These are phyloP conservation scores for Eleusine indica DNA, from an alignment of 176 grass and related monocot genomes.

Conservation along the genomic window DNA sequence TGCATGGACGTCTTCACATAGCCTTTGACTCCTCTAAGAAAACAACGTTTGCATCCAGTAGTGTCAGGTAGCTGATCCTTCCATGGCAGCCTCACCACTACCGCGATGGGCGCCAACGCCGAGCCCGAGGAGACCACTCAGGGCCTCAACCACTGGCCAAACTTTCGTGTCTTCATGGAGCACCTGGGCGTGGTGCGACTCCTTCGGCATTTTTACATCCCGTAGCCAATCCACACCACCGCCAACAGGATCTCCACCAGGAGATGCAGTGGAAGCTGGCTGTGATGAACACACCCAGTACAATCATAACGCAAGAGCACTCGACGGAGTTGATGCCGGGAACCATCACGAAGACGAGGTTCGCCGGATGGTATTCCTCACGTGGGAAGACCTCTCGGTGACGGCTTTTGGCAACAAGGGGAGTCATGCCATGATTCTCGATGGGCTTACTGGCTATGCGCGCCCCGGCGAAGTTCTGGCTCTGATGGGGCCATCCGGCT, in stretches of 20 bases:
- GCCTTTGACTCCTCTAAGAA: too few relatives aligned
- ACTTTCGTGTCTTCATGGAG: not conserved
- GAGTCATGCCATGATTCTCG: not conserved
- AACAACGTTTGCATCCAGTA: not conserved
- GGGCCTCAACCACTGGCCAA: not conserved
- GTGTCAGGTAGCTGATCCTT: not conserved
- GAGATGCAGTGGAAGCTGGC: not conserved
- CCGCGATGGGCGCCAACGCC: constrained; percentile 52
- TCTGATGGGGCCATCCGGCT: constrained; percentile 43
- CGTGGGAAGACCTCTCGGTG: constrained; percentile 33
- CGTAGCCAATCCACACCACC: not conserved
- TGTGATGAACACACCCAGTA: too few relatives aligned
- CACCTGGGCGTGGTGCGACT: not conserved
- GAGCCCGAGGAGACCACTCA: constrained; percentile 38
- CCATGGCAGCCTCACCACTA: constrained; percentile 48
- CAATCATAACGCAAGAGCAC: not conserved
- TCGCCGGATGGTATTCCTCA: not conserved
- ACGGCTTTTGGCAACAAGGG: not conserved
- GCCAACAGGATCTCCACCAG: not conserved
- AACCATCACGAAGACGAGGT: not conserved
- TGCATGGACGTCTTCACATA: not conserved
- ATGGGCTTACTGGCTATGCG: constrained; percentile 10
- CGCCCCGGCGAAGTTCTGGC: constrained; percentile 39
- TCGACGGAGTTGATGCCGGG: not conserved
- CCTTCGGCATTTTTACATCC: not conserved